Percentiles rank a stretch among this genome's conserved stretches.
phyloP scores from a whole-genome alignment of 2,329 filamentous ascomycete genomes.

The Phaeosphaeria sp. region DNA sequence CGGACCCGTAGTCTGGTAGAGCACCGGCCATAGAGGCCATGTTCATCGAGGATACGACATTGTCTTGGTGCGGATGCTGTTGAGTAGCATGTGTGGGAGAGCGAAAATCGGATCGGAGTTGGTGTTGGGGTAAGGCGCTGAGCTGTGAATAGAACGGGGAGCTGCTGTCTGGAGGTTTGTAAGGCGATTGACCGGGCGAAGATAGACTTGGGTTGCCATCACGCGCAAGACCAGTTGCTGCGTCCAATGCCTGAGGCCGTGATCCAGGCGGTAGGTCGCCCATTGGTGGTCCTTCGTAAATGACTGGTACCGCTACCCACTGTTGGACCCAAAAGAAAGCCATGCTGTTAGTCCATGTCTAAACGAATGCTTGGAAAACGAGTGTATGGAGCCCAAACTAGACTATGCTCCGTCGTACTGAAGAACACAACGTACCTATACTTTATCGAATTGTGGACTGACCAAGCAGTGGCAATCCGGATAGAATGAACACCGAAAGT shows the following conservation, averaged over 20 bases:
- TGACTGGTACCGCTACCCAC: conserved; percentile 51
- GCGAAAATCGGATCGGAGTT: conserved; percentile 38
- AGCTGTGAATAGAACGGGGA: conserved; percentile 49
- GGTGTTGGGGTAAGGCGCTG: conserved; percentile 38
- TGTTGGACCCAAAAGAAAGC: conserved; percentile 52
- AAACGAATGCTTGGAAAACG: conserved; percentile 26
- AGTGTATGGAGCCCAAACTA: conserved; percentile 19
- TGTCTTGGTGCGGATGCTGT: conserved; percentile 35
- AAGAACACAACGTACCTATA: conserved; percentile 42
- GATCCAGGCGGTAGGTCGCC: conserved; percentile 46
- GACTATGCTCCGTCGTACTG: conserved; percentile 9
- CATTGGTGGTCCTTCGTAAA: conserved; percentile 49
- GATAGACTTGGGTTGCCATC: conserved; percentile 28
- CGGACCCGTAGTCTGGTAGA: conserved; percentile 44
- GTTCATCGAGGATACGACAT: conserved; percentile 38
- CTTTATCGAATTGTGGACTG: conserved; percentile 41
- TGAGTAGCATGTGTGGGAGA: conserved; percentile 29
- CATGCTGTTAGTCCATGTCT: conserved; percentile 49
- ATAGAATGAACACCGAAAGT: conserved; percentile 34
- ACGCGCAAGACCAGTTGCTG: conserved; percentile 36
- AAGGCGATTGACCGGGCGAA: conserved; percentile 17
- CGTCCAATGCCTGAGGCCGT: conserved; percentile 39
- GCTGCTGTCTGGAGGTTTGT: conserved; percentile 31
- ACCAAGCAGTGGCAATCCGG: conserved; percentile 42
- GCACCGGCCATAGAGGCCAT: conserved; percentile 47